Percentiles rank a stretch among this genome's conserved stretches.
Conservation (phyloP, 768 basidiomycete genomes). For the Mrakia gelida region DNA sequence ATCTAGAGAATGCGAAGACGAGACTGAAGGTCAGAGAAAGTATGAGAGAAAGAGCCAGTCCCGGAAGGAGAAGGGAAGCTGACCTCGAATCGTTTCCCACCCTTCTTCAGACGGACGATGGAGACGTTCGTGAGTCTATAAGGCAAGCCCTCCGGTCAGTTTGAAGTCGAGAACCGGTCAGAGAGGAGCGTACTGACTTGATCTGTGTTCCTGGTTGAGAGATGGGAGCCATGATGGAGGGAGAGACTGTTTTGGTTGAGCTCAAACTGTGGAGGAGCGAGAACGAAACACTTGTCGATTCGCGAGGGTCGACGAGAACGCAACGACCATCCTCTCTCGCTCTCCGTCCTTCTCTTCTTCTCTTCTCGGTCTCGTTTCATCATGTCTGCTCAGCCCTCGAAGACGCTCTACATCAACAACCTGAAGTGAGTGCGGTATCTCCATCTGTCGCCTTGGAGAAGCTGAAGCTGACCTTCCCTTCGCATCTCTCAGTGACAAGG, state of each 20-base stretch:
- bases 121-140: slow-evolving; percentile 91
- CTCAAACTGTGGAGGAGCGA: not conserved
- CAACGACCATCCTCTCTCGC: not conserved
- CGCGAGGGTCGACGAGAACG: not conserved
- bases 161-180: not conserved
- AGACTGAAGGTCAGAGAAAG: not conserved
- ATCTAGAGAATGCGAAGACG: slow-evolving; percentile 52
- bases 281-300: not conserved
- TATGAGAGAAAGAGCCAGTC: not conserved
- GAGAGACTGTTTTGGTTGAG: not conserved
- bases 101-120: slow-evolving; percentile 91
- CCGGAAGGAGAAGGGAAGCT: slow-evolving; percentile 31
- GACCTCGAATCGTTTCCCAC: slow-evolving; percentile 96
- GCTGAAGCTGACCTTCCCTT: not conserved
- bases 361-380: not conserved
- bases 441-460: not conserved
- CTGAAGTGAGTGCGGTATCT: slow-evolving; percentile 24
- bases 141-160: slow-evolving; percentile 12
- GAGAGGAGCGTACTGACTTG: slow-evolving; percentile 36
- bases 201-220: slow-evolving; percentile 43
- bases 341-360: not conserved
- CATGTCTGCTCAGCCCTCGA: slow-evolving; percentile 28
- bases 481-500: slow-evolving; percentile 26
- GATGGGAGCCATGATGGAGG: slow-evolving; percentile 35
- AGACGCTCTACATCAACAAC: slow-evolving; percentile 33